These are phyloP conservation scores for Nannizziopsis arthrosporioides DNA, from an alignment of 2,329 filamentous ascomycete species.

Conservation along the genomic window DNA sequence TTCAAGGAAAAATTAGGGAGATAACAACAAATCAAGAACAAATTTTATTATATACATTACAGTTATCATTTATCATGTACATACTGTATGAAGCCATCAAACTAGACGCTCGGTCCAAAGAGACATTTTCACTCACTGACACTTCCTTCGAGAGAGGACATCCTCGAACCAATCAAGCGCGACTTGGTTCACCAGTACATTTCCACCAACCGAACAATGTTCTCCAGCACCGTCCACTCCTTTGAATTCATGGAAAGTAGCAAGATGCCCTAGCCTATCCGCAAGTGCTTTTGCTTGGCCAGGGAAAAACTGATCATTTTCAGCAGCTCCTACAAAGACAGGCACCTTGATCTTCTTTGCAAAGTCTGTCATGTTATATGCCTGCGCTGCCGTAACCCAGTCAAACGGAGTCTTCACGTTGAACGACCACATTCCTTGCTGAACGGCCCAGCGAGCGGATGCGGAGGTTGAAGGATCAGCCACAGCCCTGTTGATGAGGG, in stretches of 20 bases:
- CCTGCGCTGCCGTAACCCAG: slow-evolving; percentile 18
- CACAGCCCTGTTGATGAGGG: slow-evolving; percentile 10
- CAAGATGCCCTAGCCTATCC: slow-evolving; percentile 16
- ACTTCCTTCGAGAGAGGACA: not conserved
- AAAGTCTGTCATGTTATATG: slow-evolving; percentile 15
- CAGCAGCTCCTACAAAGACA: slow-evolving; percentile 19
- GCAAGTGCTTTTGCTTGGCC: slow-evolving; percentile 16
- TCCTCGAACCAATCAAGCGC: slow-evolving; percentile 3
- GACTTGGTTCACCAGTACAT: not conserved
- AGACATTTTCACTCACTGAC: too few relatives aligned
- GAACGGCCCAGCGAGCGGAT: slow-evolving; percentile 22
- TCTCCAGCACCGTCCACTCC: slow-evolving; percentile 15
- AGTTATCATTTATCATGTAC: too few relatives aligned
- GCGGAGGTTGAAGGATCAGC: slow-evolving; percentile 5
- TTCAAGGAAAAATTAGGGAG: too few relatives aligned
- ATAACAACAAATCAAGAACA: too few relatives aligned
- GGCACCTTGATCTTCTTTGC: slow-evolving; percentile 18
- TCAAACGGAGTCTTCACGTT: slow-evolving; percentile 22
- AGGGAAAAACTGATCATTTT: slow-evolving; percentile 16
- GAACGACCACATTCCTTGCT: slow-evolving; percentile 29
- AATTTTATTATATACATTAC: too few relatives aligned
- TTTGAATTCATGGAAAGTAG: slow-evolving; percentile 17
- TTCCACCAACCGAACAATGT: slow-evolving; percentile 19
- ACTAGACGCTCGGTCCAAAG: too few relatives aligned
- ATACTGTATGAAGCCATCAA: too few relatives aligned